A percentile compares a stretch with the other conserved stretches of the same genome.
Evolutionary conservation across 139 green algal genomes (phyloP).

Genomic region (Chlamydomonas incerta): DNA sequence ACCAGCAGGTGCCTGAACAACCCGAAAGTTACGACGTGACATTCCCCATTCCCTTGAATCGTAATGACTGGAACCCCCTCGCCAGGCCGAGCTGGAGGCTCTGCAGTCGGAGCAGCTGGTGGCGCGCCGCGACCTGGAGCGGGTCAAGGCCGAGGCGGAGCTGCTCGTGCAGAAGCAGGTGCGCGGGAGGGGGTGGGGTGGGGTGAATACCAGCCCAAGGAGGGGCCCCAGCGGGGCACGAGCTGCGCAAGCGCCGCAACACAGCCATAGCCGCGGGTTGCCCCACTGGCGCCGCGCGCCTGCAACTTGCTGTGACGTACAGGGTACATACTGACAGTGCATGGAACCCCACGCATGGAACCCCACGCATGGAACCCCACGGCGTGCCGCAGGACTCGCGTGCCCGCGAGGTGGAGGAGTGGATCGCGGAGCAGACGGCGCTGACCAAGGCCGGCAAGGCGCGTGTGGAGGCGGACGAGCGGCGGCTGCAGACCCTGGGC

Average conservation of each 20-base stretch:
- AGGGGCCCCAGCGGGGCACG: too few relatives aligned
- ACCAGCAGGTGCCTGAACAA: too few relatives aligned
- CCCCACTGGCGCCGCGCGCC: too few relatives aligned
- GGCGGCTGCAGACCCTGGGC: slow-evolving; percentile 24
- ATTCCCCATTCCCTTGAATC: background rate
- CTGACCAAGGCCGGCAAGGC: background rate
- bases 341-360: too few relatives aligned
- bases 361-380: too few relatives aligned
- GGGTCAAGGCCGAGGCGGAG: slow-evolving; percentile 6
- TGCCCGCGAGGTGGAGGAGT: slow-evolving; percentile 39
- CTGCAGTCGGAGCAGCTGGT: slow-evolving; percentile 19
- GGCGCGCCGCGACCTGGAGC: background rate
- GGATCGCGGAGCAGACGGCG: slow-evolving; percentile 8
- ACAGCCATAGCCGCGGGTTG: too few relatives aligned
- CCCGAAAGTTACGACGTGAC: too few relatives aligned
- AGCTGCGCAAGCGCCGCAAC: too few relatives aligned
- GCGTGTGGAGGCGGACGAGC: slow-evolving; percentile 23
- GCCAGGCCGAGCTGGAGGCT: slow-evolving; percentile 4
- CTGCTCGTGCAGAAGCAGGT: slow-evolving; percentile 33
- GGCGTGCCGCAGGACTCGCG: background rate
- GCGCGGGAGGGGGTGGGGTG: too few relatives aligned
- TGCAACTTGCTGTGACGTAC: too few relatives aligned
- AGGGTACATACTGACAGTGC: too few relatives aligned
- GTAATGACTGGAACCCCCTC: background rate
- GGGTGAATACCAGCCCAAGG: too few relatives aligned